Base-by-base conservation (phyloP, 2,329 filamentous ascomycete species). In the Cytospora piceicola region DNA sequence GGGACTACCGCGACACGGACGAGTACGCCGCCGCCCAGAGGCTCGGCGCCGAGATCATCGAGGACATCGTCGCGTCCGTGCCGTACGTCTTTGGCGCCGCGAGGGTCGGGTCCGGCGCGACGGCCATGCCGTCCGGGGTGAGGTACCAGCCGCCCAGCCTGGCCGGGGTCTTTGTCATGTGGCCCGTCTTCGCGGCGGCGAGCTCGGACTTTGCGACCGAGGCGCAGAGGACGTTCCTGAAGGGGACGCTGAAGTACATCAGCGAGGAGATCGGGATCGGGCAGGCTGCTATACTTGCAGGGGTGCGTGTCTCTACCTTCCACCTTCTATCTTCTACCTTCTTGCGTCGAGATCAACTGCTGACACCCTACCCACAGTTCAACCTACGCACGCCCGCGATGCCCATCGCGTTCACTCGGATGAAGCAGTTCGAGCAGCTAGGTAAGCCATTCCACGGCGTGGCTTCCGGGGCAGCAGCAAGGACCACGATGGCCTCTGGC, bases 191-290 rank as follows among this genome's bases (percentile, higher is more conserved):
- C 29, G 64, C 64, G 42, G 67, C 67, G 34, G 60, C 64, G n/a
- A 68, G 64, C 42, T 68, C 67, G 2, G 67, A 68, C 8, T 68
- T 59, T n/a, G 36, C 67, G 20, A 64, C 60, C 0, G 67, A 68
- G 12, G 53, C 60, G 54, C 67, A 68, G 57, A 36, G 64, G 52
- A 39, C 36, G 15, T 68, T 66, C 12, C 51, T 66, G 52, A 68
- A 64, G 64, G 58, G 60, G 57, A 66, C 67, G 22, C 27, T 68
- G 4, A 67, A 59, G 53, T 66, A 67, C 8, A 67, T 68, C 20
- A 52, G 60, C 27, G 67, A 66, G 53, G 67, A 68, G 61, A 66
- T 68, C 32, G 67, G 67, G 36, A 68, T 68, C 17, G 67, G 67
- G 54, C 64, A 66, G 64, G 67, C 67, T 49, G 61, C 64, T 24